Conservation (phyloP, 2,329 filamentous ascomycete genomes). For the Diaporthe vexans region DNA sequence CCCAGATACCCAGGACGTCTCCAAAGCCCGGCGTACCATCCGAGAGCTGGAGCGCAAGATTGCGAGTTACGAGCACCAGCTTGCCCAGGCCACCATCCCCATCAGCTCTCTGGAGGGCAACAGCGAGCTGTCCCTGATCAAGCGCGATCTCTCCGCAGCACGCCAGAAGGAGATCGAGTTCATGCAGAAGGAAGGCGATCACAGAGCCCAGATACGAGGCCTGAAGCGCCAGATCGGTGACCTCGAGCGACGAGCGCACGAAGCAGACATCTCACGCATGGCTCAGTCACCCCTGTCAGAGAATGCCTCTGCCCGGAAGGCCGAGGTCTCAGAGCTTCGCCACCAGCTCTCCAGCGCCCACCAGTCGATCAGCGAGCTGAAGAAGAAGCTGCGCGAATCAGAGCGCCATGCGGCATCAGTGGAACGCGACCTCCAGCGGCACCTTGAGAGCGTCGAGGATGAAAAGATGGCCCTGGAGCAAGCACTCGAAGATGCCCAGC, state of each 20-base stretch:
- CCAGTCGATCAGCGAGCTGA: conserved; percentile 69
- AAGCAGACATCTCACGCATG: conserved; percentile 69
- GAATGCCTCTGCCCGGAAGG: conserved; percentile 66
- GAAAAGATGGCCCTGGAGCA: conserved; percentile 71
- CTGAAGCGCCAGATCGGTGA: conserved; percentile 76
- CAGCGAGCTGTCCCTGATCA: conserved; percentile 71
- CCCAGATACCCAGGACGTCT: conserved; percentile 66
- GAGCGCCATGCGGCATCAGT: conserved; percentile 60
- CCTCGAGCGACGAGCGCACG: conserved; percentile 77
- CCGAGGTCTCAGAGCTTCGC: conserved; percentile 71
- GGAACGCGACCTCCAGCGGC: conserved; percentile 64
- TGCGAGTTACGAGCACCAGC: conserved; percentile 62
- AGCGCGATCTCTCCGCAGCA: conserved; percentile 73
- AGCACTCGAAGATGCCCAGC: conserved; percentile 68
- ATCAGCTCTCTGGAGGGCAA: conserved; percentile 55
- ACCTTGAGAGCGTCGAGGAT: conserved; percentile 70
- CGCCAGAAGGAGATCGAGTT: conserved; percentile 77
- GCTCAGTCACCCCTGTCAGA: conserved; percentile 61
- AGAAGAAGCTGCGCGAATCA: conserved; percentile 63
- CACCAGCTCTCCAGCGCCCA: conserved; percentile 73
- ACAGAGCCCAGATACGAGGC: conserved; percentile 73
- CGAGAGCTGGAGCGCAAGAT: conserved; percentile 75
- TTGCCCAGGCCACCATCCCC: conserved; percentile 52
- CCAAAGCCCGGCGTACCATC: conserved; percentile 73
- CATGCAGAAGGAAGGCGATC: conserved; percentile 74